Conservation (phyloP, 768 basidiomycete species). For the Myochromella boudieri region DNA sequence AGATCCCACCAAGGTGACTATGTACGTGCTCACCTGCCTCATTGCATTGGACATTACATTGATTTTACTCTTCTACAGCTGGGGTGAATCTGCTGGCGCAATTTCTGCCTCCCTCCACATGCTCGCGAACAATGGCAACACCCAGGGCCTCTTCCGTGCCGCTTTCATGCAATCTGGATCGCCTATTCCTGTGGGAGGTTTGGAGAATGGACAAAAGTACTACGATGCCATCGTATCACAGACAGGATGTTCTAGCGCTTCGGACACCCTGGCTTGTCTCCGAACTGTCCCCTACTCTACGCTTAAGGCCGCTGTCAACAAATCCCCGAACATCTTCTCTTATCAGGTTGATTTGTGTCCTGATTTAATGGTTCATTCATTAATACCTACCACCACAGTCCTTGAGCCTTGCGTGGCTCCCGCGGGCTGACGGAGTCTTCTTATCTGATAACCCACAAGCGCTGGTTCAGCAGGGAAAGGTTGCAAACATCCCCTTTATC, state of each 20-base stretch:
- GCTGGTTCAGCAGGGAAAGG: constrained; percentile 40
- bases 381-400: constrained; percentile 25
- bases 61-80: constrained; percentile 25
- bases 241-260: constrained; percentile 37
- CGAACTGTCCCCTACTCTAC: constrained; percentile 34
- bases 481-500: constrained; percentile 50
- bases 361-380: not conserved
- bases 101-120: constrained; percentile 52
- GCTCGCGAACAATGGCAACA: constrained; percentile 43
- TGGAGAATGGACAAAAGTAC: constrained; percentile 43
- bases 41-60: not conserved
- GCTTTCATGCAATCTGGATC: constrained; percentile 53
- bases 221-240: constrained; percentile 43
- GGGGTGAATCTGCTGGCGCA: constrained; percentile 60
- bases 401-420: constrained; percentile 43
- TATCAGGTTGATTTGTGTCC: constrained; percentile 34
- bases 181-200: constrained; percentile 44
- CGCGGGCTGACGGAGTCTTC: constrained; percentile 52
- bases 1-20: constrained; percentile 50
- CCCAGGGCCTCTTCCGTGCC: constrained; percentile 48
- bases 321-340: constrained; percentile 39
- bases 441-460: constrained; percentile 41
- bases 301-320: constrained; percentile 43
- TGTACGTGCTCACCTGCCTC: constrained; percentile 38
- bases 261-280: constrained; percentile 45